Evolutionary conservation across 805 yeast species (phyloP), one percentile per base, ranked within the genome.

Genomic region (Saturnispora mendoncae): DNA sequence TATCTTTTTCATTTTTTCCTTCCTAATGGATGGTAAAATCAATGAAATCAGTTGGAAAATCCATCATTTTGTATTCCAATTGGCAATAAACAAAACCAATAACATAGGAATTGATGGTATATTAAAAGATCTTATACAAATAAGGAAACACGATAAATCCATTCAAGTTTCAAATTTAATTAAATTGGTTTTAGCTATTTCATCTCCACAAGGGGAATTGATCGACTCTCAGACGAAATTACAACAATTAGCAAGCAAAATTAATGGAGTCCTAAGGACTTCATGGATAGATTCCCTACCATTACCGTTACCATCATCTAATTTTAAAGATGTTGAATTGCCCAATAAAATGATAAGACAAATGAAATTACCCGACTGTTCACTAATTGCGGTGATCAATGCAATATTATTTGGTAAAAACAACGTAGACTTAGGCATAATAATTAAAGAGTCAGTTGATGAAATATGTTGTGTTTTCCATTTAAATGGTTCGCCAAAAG

Each of bases 361-460:
- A 18, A 23, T 28, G 8, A 39, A 39, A 17, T 26, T 39, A 13
- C 42, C 42, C 6, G 38, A 39, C 17, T 39, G 42, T 33, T 39
- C 42, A 12, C 14, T 39, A 12, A 33, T 39, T 20, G 20, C 38
- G 7, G 28, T 39, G 4, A 10, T 39, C 6, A 39, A 39, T 33
- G 36, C 42, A 8, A n/a, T 8, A 18, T 9, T 32, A 3, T 32
- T 39, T 25, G 42, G 37, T 13, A 27, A 32, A n/a, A 38, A 38
- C 25, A n/a, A 23, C 3, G 33, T 36, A 3, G 20, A 27, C 6
- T 19, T 18, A 6, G 6, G 24, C 12, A n/a, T 28, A 4, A 20
- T 15, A 9, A 23, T 36, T 12, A 30, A 12, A 13, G 40, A 30
- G 15, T 15, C 34, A 9, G 4, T 12, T 12, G 15, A 15, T 15